phyloP scores from a whole-genome alignment of 2,329 filamentous ascomycete genomes.

The Coniochaeta sp. region DNA sequence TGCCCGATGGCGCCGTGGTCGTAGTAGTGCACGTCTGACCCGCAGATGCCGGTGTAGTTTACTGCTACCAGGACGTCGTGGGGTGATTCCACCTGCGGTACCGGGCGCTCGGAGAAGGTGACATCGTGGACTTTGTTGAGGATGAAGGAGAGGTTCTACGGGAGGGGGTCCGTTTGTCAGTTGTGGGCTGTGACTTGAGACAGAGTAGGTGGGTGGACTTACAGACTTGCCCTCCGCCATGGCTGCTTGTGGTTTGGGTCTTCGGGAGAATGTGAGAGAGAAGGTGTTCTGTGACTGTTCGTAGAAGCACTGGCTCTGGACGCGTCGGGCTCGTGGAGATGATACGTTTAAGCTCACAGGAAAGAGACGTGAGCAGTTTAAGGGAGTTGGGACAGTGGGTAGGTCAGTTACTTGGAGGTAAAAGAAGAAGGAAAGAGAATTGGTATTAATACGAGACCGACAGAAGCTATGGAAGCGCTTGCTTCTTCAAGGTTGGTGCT shows the following conservation, averaged over 20 bases:
- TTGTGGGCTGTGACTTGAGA: not conserved
- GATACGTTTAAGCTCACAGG: not conserved
- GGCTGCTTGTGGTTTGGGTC: not conserved
- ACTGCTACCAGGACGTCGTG: slow-evolving; percentile 76
- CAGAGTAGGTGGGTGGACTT: not conserved
- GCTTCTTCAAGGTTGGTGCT: not conserved
- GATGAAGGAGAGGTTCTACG: slow-evolving; percentile 74
- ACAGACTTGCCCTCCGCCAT: slow-evolving; percentile 2
- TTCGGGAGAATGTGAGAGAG: not conserved
- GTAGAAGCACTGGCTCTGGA: not conserved
- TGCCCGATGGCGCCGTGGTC: slow-evolving; percentile 78
- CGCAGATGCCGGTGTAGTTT: slow-evolving; percentile 84
- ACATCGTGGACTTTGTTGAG: slow-evolving; percentile 70
- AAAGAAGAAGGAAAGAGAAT: not conserved
- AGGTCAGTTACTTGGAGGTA: not conserved
- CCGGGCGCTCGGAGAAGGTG: slow-evolving; percentile 65
- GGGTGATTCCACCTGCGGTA: slow-evolving; percentile 57
- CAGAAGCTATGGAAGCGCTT: not conserved
- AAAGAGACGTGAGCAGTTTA: not conserved
- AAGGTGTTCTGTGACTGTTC: not conserved
- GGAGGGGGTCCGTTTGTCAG: not conserved
- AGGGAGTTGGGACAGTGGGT: not conserved
- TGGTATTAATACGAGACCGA: not conserved
- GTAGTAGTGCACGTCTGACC: slow-evolving; percentile 85
- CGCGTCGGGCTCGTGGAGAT: not conserved